Evolutionary conservation across 805 yeast species (phyloP).

Genomic region (Ogataea haglerorum): DNA sequence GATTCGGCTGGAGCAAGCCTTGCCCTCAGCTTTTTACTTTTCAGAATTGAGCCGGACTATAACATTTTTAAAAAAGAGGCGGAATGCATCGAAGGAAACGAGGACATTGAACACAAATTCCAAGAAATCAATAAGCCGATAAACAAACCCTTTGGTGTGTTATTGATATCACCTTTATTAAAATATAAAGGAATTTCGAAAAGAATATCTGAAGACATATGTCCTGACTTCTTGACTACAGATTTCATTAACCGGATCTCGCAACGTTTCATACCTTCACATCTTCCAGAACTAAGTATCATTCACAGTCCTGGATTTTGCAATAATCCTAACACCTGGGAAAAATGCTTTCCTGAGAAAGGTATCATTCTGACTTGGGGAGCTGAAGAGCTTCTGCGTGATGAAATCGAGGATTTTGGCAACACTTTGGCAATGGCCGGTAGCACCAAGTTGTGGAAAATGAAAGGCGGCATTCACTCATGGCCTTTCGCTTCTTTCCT

Average conservation of each 20-base stretch:
- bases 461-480: conserved; percentile 38
- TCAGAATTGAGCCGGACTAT: conserved; percentile 33
- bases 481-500: conserved; percentile 46
- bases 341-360: conserved; percentile 36
- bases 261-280: conserved; percentile 13
- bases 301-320: conserved; percentile 34
- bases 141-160: conserved; percentile 23
- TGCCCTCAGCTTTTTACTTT: conserved; percentile 36
- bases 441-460: conserved; percentile 33
- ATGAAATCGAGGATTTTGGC: conserved; percentile 36
- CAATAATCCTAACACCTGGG: conserved; percentile 36
- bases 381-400: conserved; percentile 37
- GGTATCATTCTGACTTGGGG: conserved; percentile 46
- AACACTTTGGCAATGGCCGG: conserved; percentile 26
- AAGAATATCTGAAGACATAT: conserved; percentile 11
- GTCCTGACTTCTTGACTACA: conserved; percentile 20
- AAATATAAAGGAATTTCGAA: conserved; percentile 15
- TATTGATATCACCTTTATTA: conserved; percentile 30
- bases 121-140: neutral
- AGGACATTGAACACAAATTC: neutral
- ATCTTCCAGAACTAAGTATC: conserved; percentile 18
- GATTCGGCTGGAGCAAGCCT: conserved; percentile 51
- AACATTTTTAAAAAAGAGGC: conserved; percentile 8
- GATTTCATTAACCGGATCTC: conserved; percentile 17
- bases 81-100: conserved; percentile 27